phyloP scores from a whole-genome alignment of 345 rosid species.

The Rhizophora apiculata region DNA sequence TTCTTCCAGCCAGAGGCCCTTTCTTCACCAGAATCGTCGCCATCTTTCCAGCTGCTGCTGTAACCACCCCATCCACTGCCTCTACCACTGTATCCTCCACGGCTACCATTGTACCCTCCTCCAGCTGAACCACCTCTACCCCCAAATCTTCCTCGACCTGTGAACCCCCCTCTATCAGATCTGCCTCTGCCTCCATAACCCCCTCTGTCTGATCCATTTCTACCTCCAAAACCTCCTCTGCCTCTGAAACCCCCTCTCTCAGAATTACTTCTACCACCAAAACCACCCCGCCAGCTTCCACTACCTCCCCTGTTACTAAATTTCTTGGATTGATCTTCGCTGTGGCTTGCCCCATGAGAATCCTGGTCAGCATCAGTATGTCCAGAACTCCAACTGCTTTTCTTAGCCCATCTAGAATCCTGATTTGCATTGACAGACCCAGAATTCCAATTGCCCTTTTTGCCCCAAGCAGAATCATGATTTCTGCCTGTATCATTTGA shows the following conservation, averaged over 20 bases:
- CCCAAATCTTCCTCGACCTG: constrained; percentile 20
- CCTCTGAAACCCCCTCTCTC: constrained; percentile 22
- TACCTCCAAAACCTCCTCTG: constrained; percentile 33
- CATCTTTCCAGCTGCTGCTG: constrained; percentile 20
- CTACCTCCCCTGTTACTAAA: constrained; percentile 20
- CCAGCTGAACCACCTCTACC: constrained; percentile 27
- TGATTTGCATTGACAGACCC: constrained; percentile 20
- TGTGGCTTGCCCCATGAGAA: constrained; percentile 15
- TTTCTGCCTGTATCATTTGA: constrained; percentile 8
- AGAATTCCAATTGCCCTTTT: constrained; percentile 20
- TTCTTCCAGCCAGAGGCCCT: constrained; percentile 26
- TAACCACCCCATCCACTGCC: constrained; percentile 39
- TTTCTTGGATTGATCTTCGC: constrained; percentile 26
- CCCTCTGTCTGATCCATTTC: constrained; percentile 34
- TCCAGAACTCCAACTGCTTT: constrained; percentile 20
- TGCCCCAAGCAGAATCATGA: constrained; percentile 34
- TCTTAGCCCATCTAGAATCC: constrained; percentile 24
- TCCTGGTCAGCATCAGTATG: constrained; percentile 19
- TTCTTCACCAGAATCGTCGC: constrained; percentile 22
- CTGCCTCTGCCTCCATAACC: constrained; percentile 29
- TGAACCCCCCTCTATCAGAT: constrained; percentile 3
- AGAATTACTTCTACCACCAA: constrained; percentile 29
- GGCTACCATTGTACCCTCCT: constrained; percentile 22
- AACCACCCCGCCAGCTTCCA: constrained; percentile 37
- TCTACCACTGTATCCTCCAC: constrained; percentile 35